Base-by-base conservation (phyloP, 345 rosid genomes). In the Aquilaria yunnanensis region DNA sequence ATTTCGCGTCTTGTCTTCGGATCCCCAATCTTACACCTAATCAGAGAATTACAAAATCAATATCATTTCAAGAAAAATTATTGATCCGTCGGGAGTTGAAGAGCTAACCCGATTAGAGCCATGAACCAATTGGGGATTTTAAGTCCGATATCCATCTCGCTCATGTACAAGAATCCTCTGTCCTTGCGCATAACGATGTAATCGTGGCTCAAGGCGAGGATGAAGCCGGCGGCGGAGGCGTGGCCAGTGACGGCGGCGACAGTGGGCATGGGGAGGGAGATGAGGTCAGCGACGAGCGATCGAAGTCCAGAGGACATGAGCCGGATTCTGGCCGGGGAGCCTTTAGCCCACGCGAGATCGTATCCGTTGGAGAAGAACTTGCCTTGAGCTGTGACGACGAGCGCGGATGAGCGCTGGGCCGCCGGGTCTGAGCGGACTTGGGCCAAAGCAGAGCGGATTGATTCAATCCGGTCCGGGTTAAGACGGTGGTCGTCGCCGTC, bases 331-430 rank as follows among this genome's bases (percentile, higher is more conserved):
- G 68, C 46, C 47, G 23, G 61, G 50, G 46, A 50, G 41, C 67
- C 13, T 30, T 59, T 51, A 46, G 78, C 84, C 82, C 82, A 81
- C 11, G 69, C 68, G 56, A 81, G 74, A 67, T 84, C 86, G 66
- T 59, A 75, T 47, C 89, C 89, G 61, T 84, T 81, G 67, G 86
- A 84, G 77, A 81, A 84, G 76, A 81, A 84, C 60, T 66, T 75
- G 12, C 89, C 86, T 11, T 72, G 73, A n/a, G 86, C 69, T 14
- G 78, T 79, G 63, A 83, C 81, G 73, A 79, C 52, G 10, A 79
- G 83, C 55, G 70, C 86, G 32, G 81, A 55, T 53, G 80, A 72
- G 13, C 66, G 57, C 12, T 37, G 12, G 1, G 73, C 34, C 43
- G 70, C 59, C 16, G 74, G 69, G 0, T 70, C 73, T 45, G 77